Base-by-base conservation (phyloP, 2,329 filamentous ascomycete genomes). In the Trichoderma sp. region DNA sequence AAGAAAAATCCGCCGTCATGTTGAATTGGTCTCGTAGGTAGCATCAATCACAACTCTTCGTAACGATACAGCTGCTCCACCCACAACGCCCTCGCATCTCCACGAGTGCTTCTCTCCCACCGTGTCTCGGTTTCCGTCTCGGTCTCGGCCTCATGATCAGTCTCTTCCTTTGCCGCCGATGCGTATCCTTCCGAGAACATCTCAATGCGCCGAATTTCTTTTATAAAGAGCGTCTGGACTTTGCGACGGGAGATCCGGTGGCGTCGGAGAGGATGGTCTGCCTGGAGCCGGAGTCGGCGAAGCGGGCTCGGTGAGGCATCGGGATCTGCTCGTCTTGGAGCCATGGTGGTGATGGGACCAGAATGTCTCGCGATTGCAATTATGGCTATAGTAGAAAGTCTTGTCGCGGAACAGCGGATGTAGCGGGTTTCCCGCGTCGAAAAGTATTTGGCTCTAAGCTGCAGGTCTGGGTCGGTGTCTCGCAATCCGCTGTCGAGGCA, bases 61-160 rank as follows among this genome's bases (percentile, higher is more conserved):
- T 93, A 17, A 90, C 92, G 2, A 92, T 96, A 80, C 92, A 97
- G 61, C 90, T 91, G 61, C 90, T 92, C 2, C 91, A 94, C 39
- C 91, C 92, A 59, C 23, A 76, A 62, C 11, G 62, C 59, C 50
- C 57, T 64, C 64, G 66, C 65, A 20, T 62, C 61, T 57, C 57
- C 63, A 50, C 68, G 57, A 47, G n/a, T 32, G 4, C 13, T 53
- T 28, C 70, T 17, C 39, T 70, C 65, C 67, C 70, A 66, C 39
- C 71, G 63, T 9, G 71, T 53, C 39, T 68, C 68, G 11, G 50
- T 15, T 36, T 72, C 72, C 20, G 61, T 43, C 17, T 73, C 72
- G 5, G 59, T 63, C 28, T 73, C 72, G 55, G 61, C 26, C n/a
- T 73, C 72, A 11, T 30, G 59, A 20, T 71, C 71, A 9, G 23